A percentile compares a stretch with the other conserved stretches of the same genome.
These are phyloP conservation scores for Penicillium mononematosum DNA, from an alignment of 495 filamentous ascomycete species.

Conservation along the genomic window DNA sequence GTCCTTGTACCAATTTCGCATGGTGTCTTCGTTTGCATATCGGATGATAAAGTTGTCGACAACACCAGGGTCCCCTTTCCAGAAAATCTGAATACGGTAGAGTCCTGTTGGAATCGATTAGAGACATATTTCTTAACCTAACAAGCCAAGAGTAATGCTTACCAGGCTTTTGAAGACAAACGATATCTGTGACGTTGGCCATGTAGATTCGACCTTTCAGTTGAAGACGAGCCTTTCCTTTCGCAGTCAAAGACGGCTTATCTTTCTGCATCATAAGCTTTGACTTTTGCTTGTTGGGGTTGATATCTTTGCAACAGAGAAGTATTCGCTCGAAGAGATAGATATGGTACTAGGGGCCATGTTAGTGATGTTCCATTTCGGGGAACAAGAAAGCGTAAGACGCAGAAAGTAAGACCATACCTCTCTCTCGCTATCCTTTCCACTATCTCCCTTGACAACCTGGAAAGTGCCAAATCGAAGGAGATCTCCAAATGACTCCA, in stretches of 20 bases:
- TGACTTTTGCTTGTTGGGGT: constrained; percentile 78
- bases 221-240: constrained; percentile 77
- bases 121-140: neutral
- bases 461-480: constrained; percentile 90
- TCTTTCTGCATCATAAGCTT: constrained; percentile 63
- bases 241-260: constrained; percentile 68
- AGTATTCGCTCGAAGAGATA: constrained; percentile 96
- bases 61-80: constrained; percentile 94
- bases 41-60: constrained; percentile 95
- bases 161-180: constrained; percentile 82
- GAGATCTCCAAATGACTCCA: constrained; percentile 86
- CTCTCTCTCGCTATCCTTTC: constrained; percentile 80
- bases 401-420: constrained; percentile 42
- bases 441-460: constrained; percentile 79
- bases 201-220: constrained; percentile 98
- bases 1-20: constrained; percentile 82
- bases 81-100: constrained; percentile 95
- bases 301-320: constrained; percentile 94
- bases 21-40: constrained; percentile 82
- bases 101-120: constrained; percentile 55
- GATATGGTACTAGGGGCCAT: constrained; percentile 76
- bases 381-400: neutral
- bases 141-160: constrained; percentile 21
- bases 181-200: constrained; percentile 95
- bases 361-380: constrained; percentile 26